These are phyloP conservation scores for Fusarium sp. DNA, from an alignment of 2,329 filamentous ascomycete genomes.

Conservation along the genomic window DNA sequence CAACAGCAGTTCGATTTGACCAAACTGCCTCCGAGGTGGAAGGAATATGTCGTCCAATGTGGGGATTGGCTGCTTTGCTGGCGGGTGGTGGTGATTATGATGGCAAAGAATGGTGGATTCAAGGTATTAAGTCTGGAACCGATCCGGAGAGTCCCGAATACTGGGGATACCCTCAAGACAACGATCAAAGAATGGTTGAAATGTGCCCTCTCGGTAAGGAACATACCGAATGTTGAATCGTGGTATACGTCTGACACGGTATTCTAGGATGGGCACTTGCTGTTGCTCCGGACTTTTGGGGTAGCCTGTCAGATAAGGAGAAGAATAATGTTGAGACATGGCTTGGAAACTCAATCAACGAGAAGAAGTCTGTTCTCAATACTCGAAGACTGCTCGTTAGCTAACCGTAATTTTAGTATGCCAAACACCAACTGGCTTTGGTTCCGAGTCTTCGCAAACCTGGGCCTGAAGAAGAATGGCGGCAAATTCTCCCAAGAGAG, in stretches of 20 bases:
- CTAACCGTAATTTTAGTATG: conserved; percentile 65
- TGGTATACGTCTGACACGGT: conserved; percentile 1
- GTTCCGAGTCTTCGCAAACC: conserved; percentile 87
- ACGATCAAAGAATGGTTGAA: conserved; percentile 86
- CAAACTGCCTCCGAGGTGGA: conserved; percentile 82
- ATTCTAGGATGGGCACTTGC: conserved; percentile 72
- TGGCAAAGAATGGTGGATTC: conserved; percentile 70
- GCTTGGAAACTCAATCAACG: conserved; percentile 80
- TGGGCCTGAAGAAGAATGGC: conserved; percentile 80
- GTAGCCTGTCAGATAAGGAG: conserved; percentile 70
- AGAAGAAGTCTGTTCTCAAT: conserved; percentile 68
- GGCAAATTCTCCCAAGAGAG: conserved; percentile 75
- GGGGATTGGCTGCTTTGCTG: conserved; percentile 77
- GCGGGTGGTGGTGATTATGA: conserved; percentile 74
- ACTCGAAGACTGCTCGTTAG: too few relatives aligned
- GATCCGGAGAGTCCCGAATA: conserved; percentile 77
- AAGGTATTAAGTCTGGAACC: conserved; percentile 76
- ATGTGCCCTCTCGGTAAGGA: conserved; percentile 76
- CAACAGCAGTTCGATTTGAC: conserved; percentile 80
- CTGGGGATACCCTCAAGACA: conserved; percentile 80
- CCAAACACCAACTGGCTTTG: conserved; percentile 77
- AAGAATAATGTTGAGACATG: conserved; percentile 75
- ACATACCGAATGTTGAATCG: not conserved
- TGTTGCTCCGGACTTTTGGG: conserved; percentile 74
- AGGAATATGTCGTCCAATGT: conserved; percentile 78